Conservation (phyloP, 2,329 filamentous ascomycete genomes). For the Venturia asperata region DNA sequence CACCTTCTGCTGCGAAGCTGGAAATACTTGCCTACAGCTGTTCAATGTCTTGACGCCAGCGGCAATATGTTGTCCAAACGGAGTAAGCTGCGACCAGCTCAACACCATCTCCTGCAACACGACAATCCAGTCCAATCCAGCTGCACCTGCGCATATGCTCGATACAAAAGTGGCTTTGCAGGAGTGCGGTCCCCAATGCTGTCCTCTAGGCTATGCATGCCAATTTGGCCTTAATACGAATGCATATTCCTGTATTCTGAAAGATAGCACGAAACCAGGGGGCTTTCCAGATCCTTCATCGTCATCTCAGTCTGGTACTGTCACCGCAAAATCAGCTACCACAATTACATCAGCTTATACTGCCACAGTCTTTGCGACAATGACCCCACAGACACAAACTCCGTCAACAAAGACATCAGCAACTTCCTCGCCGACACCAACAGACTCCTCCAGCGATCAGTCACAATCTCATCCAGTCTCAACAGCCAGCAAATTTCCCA, state of each 20-base stretch:
- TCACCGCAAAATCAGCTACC: constrained; percentile 20
- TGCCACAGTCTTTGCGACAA: not conserved
- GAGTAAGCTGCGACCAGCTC: constrained; percentile 53
- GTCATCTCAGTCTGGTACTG: constrained; percentile 15
- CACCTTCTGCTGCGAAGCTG: constrained; percentile 59
- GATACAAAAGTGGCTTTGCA: constrained; percentile 50
- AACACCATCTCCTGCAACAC: constrained; percentile 59
- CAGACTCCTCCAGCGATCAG: not conserved
- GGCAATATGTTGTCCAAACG: constrained; percentile 61
- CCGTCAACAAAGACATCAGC: not conserved
- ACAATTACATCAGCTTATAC: not conserved
- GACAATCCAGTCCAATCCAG: constrained; percentile 53
- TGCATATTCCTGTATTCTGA: constrained; percentile 23
- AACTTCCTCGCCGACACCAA: not conserved
- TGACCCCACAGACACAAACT: not conserved
- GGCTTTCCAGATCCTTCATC: constrained; percentile 24
- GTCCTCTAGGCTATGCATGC: constrained; percentile 66
- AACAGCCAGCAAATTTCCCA: constrained; percentile 9
- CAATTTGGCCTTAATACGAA: constrained; percentile 25
- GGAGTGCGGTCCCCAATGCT: constrained; percentile 56
- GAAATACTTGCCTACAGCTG: constrained; percentile 51
- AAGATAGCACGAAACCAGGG: constrained; percentile 18
- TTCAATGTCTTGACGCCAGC: constrained; percentile 49
- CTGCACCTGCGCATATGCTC: constrained; percentile 59
- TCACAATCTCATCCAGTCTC: not conserved